A percentile compares a stretch with the other conserved stretches of the same genome.
Conservation (phyloP, 1,139 yeast genomes). For the Candida gigantensis region DNA sequence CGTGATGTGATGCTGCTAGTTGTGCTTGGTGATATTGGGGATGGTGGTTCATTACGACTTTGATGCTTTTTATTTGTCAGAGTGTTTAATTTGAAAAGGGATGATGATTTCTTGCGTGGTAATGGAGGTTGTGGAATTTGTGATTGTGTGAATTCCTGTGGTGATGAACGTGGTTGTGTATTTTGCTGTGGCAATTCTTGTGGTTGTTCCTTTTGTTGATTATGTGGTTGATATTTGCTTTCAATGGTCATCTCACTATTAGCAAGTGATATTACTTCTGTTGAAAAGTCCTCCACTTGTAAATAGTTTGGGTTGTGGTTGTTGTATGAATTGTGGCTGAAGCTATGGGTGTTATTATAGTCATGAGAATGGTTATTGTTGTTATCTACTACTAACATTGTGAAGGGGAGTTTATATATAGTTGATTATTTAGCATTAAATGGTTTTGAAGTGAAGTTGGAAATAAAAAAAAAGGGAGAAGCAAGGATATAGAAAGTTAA, state of each 20-base stretch:
- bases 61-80: not conserved
- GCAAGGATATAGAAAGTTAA: no score
- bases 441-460: not conserved
- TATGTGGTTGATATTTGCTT: slow-evolving; percentile 2
- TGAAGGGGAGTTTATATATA: no score
- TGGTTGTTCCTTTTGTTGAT: not conserved
- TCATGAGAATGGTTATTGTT: not conserved
- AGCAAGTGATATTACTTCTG: slow-evolving; percentile 42
- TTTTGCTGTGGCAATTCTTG: slow-evolving; percentile 3
- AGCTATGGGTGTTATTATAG: slow-evolving; percentile 2
- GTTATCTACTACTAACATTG: no score
- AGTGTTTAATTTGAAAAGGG: slow-evolving; percentile 3
- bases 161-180: slow-evolving; percentile 4
- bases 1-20: slow-evolving; percentile 2
- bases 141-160: slow-evolving; percentile 4
- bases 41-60: not conserved
- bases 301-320: slow-evolving; percentile 2
- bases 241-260: slow-evolving; percentile 41
- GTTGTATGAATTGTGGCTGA: slow-evolving; percentile 4
- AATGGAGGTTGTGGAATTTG: slow-evolving; percentile 1
- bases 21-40: slow-evolving; percentile 1
- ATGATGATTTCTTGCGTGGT: slow-evolving; percentile 5
- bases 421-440: no score
- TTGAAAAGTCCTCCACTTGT: slow-evolving; percentile 22
- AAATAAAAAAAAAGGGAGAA: not conserved